Percentiles rank a stretch among this genome's conserved stretches.
Conservation (phyloP, 345 rosid species). For the Hevea brasiliensis region DNA sequence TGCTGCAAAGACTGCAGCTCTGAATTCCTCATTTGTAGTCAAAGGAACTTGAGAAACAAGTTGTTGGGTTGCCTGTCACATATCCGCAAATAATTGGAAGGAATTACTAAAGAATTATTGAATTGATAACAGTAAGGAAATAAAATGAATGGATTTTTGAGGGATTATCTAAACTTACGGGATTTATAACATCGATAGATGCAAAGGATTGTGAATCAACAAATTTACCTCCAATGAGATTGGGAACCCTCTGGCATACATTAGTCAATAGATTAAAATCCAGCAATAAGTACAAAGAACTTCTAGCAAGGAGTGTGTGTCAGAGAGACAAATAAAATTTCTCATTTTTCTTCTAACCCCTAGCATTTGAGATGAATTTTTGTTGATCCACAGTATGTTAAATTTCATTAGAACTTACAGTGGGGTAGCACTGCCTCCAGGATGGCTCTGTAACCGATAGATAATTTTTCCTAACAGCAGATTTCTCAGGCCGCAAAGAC, state of each 20-base stretch:
- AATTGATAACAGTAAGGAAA: constrained; percentile 6
- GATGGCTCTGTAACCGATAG: constrained; percentile 46
- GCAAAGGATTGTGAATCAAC: constrained; percentile 57
- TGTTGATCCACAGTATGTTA: constrained; percentile 15
- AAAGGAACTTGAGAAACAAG: constrained; percentile 69
- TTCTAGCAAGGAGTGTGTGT: neutral
- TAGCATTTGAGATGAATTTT: constrained; percentile 16
- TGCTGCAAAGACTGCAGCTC: constrained; percentile 65
- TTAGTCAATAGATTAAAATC: constrained; percentile 13
- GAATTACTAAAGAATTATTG: neutral
- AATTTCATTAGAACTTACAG: constrained; percentile 42
- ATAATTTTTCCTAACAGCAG: constrained; percentile 42
- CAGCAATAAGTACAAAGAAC: constrained; percentile 19
- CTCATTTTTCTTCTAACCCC: constrained; percentile 4
- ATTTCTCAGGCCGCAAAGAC: constrained; percentile 49
- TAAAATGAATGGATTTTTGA: neutral
- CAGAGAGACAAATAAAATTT: neutral
- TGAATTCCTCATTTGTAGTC: constrained; percentile 63
- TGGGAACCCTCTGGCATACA: constrained; percentile 58
- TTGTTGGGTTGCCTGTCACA: constrained; percentile 54
- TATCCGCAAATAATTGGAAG: neutral
- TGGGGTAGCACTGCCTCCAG: constrained; percentile 50
- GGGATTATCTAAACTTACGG: constrained; percentile 46
- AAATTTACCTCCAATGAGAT: constrained; percentile 69
- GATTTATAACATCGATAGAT: constrained; percentile 60